Conservation (phyloP, 208 protist genomes). For the Acanthamoeba royreba region DNA sequence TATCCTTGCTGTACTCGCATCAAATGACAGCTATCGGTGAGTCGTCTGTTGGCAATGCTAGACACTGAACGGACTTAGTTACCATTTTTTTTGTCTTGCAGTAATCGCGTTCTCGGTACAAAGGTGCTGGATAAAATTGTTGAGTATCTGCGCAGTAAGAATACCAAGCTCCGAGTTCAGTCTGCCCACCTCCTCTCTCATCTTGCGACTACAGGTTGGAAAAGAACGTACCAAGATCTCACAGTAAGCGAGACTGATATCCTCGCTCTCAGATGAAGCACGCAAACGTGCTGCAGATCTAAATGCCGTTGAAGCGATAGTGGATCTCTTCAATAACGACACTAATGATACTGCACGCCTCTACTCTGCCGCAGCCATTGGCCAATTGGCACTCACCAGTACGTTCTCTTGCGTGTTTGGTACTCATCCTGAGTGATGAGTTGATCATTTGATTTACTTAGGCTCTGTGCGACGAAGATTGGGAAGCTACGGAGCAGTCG, state of each 20-base stretch:
- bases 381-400: background rate
- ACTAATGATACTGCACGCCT: background rate
- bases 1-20: background rate
- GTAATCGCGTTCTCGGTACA: background rate
- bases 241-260: too few relatives aligned
- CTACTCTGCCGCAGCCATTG: background rate
- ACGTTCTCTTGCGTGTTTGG: too few relatives aligned
- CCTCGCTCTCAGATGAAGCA: background rate
- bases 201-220: background rate
- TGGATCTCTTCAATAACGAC: background rate
- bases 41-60: too few relatives aligned
- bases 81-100: too few relatives aligned
- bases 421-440: too few relatives aligned
- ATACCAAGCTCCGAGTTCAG: background rate
- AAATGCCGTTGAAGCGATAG: background rate
- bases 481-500: background rate
- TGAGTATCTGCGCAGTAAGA: background rate
- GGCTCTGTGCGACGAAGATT: background rate
- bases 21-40: constrained; percentile 14
- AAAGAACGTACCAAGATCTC: too few relatives aligned
- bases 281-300: background rate
- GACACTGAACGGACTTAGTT: too few relatives aligned
- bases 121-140: background rate
- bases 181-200: background rate
- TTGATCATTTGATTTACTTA: too few relatives aligned